phyloP scores from a whole-genome alignment of 106 monocot genomes.

The Dactylorhiza incarnata region DNA sequence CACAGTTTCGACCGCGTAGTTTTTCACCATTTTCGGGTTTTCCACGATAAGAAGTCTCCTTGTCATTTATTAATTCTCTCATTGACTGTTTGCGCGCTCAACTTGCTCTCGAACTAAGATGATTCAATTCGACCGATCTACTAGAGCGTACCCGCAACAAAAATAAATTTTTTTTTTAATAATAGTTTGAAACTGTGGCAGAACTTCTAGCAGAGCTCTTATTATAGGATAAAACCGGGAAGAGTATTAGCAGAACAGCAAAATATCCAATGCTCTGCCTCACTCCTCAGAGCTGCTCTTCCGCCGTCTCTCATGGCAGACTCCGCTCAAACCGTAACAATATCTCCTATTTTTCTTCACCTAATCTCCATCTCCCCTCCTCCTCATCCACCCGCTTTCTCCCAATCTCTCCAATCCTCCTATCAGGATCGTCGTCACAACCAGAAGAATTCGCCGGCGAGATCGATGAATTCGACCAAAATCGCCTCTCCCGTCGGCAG shows the following conservation, averaged over 20 bases:
- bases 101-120: no score
- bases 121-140: no score
- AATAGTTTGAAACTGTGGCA: no score
- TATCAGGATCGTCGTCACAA: not conserved
- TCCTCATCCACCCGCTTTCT: constrained; percentile 6
- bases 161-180: no score
- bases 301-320: constrained; percentile 10
- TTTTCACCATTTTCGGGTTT: no score
- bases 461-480: not conserved
- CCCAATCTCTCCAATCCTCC: constrained; percentile 1
- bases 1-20: no score
- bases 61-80: no score
- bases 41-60: no score
- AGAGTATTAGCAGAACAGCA: not conserved
- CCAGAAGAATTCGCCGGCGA: not conserved
- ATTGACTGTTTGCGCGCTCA: no score
- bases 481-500: constrained; percentile 33
- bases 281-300: not conserved
- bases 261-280: constrained; percentile 11
- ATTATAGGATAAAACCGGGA: no score
- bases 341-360: constrained; percentile 5
- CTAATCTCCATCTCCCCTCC: not conserved
- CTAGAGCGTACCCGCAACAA: no score
- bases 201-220: no score
- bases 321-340: constrained; percentile 12